phyloP scores from a whole-genome alignment of 1,139 yeast genomes.

The Diutina neorugosa region DNA sequence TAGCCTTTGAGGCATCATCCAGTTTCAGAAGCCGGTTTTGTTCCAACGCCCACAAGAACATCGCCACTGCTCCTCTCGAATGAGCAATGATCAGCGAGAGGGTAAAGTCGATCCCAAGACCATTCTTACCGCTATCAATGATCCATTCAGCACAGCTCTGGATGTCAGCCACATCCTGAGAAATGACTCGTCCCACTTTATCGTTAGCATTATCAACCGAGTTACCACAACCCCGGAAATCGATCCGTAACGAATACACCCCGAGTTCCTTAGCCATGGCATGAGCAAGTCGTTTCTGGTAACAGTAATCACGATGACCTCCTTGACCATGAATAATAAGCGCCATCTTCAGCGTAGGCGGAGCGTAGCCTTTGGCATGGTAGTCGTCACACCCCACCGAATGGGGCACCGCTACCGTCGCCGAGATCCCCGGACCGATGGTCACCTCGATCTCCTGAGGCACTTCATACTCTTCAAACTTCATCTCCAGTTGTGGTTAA shows the following conservation, averaged over 20 bases:
- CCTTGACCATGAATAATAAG: conserved; percentile 62
- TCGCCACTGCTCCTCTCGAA: conserved; percentile 72
- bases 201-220: conserved; percentile 39
- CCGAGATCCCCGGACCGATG: not conserved
- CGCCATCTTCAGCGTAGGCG: conserved; percentile 28
- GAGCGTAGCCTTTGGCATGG: conserved; percentile 17
- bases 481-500: not conserved
- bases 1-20: conserved; percentile 9
- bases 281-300: conserved; percentile 54
- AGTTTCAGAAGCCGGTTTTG: conserved; percentile 21
- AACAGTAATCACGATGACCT: conserved; percentile 75
- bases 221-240: conserved; percentile 77
- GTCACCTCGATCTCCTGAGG: conserved; percentile 1
- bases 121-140: conserved; percentile 20
- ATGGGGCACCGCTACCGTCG: conserved; percentile 1
- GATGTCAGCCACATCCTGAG: conserved; percentile 60
- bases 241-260: conserved; percentile 57
- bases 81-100: conserved; percentile 57
- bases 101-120: conserved; percentile 26
- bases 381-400: not conserved
- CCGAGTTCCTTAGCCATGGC: conserved; percentile 49
- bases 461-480: not conserved
- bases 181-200: conserved; percentile 41
- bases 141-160: conserved; percentile 39
- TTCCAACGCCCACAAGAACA: conserved; percentile 55